Percentiles rank a stretch among this genome's conserved stretches.
Evolutionary conservation across 495 filamentous ascomycete species (phyloP).

Genomic region (Podospora fimiseda): DNA sequence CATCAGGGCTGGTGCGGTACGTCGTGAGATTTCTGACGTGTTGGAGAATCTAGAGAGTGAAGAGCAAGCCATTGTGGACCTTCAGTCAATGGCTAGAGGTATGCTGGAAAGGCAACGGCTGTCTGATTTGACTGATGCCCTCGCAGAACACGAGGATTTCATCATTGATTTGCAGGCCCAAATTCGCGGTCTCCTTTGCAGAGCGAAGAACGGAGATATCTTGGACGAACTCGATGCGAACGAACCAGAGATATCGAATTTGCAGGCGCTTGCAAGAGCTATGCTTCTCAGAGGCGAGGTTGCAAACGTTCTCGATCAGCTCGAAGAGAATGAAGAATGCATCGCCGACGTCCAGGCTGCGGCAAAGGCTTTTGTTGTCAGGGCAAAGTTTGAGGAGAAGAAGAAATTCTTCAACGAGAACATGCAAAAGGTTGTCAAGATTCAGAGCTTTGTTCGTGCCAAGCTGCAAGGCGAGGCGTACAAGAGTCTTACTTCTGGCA

Average conservation of each 20-base stretch:
- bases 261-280: conserved; percentile 72
- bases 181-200: conserved; percentile 55
- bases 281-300: conserved; percentile 70
- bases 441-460: conserved; percentile 90
- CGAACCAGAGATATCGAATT: conserved; percentile 49
- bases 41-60: conserved; percentile 35
- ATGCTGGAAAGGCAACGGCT: conserved; percentile 46
- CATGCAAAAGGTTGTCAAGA: conserved; percentile 98
- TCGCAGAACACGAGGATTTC: conserved; percentile 50
- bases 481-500: conserved; percentile 91
- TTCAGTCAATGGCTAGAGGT: conserved; percentile 45
- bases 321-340: conserved; percentile 73
- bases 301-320: conserved; percentile 59
- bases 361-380: conserved; percentile 65
- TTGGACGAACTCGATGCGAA: conserved; percentile 54
- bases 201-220: conserved; percentile 45
- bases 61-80: conserved; percentile 35
- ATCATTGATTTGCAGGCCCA: conserved; percentile 66
- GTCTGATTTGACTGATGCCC: conserved; percentile 45
- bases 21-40: conserved; percentile 39
- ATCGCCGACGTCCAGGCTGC: conserved; percentile 70
- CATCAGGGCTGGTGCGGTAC: conserved; percentile 42
- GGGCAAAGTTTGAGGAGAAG: conserved; percentile 73
- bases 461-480: conserved; percentile 96
- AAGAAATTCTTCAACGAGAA: conserved; percentile 85